A percentile compares a stretch with the other conserved stretches of the same genome.
phyloP scores from a whole-genome alignment of 1,284 basidiomycete species.

The Thecaphora thlaspeos region DNA sequence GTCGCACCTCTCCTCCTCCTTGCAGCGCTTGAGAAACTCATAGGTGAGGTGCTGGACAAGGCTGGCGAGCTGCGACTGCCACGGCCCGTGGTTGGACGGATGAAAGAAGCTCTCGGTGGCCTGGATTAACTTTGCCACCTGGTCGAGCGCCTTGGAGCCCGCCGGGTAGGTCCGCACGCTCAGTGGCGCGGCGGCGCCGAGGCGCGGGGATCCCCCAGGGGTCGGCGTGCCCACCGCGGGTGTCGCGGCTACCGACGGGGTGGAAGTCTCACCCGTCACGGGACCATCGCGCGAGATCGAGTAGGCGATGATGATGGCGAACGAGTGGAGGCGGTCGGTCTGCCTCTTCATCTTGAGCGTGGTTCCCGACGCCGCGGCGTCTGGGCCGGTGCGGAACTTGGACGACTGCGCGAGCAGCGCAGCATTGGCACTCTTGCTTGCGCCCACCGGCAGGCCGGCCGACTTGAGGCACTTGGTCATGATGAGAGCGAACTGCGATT shows the following conservation, averaged over 20 bases:
- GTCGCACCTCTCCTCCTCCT: conserved; percentile 72
- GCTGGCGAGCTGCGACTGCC: conserved; percentile 69
- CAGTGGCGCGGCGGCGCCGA: conserved; percentile 6
- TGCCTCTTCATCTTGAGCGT: conserved; percentile 74
- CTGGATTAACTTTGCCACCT: conserved; percentile 82
- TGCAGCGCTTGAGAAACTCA: conserved; percentile 65
- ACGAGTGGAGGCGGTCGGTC: conserved; percentile 70
- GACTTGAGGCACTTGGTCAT: conserved; percentile 82
- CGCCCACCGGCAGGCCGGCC: conserved; percentile 69
- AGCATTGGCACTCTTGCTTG: conserved; percentile 38
- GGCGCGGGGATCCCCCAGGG: conserved; percentile 5
- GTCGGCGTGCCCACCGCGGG: conserved; percentile 16
- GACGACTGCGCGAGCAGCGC: conserved; percentile 50
- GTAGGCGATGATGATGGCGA: conserved; percentile 86
- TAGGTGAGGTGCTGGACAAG: conserved; percentile 78
- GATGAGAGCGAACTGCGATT: conserved; percentile 79
- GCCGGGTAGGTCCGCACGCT: conserved; percentile 65
- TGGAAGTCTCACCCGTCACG: conserved; percentile 24
- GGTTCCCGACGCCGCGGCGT: conserved; percentile 65
- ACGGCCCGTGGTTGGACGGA: conserved; percentile 62
- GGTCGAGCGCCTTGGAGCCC: conserved; percentile 85
- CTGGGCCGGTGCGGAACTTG: conserved; percentile 58
- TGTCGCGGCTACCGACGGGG: conserved; percentile 17
- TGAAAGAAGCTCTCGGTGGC: conserved; percentile 93
- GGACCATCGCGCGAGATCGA: conserved; percentile 84